Conservation (phyloP, 2,329 filamentous ascomycete species). For the Fusarium humuli region DNA sequence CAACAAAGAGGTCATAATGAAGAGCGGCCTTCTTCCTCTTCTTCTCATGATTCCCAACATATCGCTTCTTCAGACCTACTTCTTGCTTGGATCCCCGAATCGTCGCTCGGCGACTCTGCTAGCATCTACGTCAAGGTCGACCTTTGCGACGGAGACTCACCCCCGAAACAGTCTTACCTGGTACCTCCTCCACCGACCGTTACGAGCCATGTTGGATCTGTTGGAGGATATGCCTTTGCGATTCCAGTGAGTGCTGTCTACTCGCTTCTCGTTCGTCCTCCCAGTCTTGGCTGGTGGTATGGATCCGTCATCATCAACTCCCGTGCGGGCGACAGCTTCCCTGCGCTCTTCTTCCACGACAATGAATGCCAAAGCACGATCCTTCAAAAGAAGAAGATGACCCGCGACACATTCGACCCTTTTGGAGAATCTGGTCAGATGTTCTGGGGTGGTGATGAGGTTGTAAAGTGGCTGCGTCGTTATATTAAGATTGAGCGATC, state of each 20-base stretch:
- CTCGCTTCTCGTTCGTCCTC: slow-evolving; percentile 88
- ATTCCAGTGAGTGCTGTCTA: slow-evolving; percentile 92
- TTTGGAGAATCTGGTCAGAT: slow-evolving; percentile 87
- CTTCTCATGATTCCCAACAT: slow-evolving; percentile 51
- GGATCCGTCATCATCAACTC: slow-evolving; percentile 95
- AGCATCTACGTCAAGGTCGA: slow-evolving; percentile 97
- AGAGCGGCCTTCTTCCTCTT: slow-evolving; percentile 53
- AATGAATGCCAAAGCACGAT: slow-evolving; percentile 97
- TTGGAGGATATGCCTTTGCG: slow-evolving; percentile 89
- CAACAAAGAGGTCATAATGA: slow-evolving; percentile 78
- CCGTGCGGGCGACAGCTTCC: slow-evolving; percentile 89
- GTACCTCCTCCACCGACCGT: slow-evolving; percentile 92
- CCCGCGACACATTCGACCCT: slow-evolving; percentile 87
- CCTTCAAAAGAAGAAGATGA: slow-evolving; percentile 87
- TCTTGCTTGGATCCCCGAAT: slow-evolving; percentile 93
- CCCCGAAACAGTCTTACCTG: slow-evolving; percentile 87
- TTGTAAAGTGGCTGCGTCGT: slow-evolving; percentile 87
- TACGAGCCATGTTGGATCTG: slow-evolving; percentile 76
- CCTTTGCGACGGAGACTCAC: slow-evolving; percentile 80
- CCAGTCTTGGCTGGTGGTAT: slow-evolving; percentile 98
- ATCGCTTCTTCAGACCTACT: slow-evolving; percentile 78
- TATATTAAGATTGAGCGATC: slow-evolving; percentile 88
- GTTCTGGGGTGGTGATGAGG: slow-evolving; percentile 98
- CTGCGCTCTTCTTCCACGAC: slow-evolving; percentile 97
- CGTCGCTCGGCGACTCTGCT: slow-evolving; percentile 84